A percentile compares a stretch with the other conserved stretches of the same genome.
Conservation (phyloP, 495 filamentous ascomycete genomes). For the Achaetomiella virescens region DNA sequence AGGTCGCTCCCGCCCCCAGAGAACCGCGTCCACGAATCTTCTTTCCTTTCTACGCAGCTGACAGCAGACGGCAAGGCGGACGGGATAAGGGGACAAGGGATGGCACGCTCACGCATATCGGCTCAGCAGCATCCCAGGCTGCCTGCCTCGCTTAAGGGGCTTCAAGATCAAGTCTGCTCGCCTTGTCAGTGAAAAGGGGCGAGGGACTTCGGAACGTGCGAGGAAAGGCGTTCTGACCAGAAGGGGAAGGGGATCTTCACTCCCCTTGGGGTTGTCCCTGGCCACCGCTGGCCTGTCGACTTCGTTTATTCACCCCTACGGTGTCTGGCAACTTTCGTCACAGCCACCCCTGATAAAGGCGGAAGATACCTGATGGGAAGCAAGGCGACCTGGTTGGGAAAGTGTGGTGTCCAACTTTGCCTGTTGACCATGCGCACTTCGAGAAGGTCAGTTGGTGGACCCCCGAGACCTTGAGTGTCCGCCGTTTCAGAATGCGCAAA, state of each 20-base stretch:
- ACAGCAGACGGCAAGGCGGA: neutral
- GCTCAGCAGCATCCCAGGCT: neutral
- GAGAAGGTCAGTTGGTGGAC: too few species aligned
- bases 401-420: too few species aligned
- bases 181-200: neutral
- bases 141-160: slow-evolving; percentile 3
- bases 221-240: neutral
- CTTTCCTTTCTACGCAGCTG: neutral
- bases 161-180: neutral
- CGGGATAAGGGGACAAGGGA: neutral
- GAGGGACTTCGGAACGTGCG: neutral
- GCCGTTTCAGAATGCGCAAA: slow-evolving; percentile 12
- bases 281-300: neutral
- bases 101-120: neutral
- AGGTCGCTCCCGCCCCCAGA: neutral
- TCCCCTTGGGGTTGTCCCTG: neutral
- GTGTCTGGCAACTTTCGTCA: neutral
- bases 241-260: slow-evolving; percentile 20
- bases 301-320: neutral
- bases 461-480: too few species aligned
- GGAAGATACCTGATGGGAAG: neutral
- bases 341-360: neutral
- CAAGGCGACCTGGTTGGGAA: too few species aligned
- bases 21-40: neutral
- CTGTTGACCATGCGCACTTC: too few species aligned